A percentile compares a stretch with the other conserved stretches of the same genome.
phyloP scores from a whole-genome alignment of 2,329 filamentous ascomycete genomes.

The Pseudogymnoascus sp. region DNA sequence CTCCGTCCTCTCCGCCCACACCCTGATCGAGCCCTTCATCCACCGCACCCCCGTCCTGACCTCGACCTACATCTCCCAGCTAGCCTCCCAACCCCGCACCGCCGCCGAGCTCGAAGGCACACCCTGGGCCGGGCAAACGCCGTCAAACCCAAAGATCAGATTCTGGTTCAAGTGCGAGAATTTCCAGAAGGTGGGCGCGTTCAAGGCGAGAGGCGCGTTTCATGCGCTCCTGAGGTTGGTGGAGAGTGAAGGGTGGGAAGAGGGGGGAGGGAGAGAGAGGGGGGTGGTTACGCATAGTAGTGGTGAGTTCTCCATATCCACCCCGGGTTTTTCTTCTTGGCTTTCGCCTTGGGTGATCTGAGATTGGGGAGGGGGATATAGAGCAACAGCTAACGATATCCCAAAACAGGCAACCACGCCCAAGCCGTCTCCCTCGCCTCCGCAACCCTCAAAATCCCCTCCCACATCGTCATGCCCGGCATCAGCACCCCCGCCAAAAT shows the following conservation, averaged over 20 bases:
- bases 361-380: no score
- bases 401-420: constrained; percentile 71
- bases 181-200: constrained; percentile 79
- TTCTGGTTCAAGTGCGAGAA: constrained; percentile 98
- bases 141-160: constrained; percentile 56
- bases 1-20: constrained; percentile 64
- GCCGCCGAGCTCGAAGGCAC: constrained; percentile 45
- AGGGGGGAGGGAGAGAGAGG: constrained; percentile 46
- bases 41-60: constrained; percentile 80
- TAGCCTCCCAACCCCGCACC: constrained; percentile 65
- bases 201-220: constrained; percentile 87
- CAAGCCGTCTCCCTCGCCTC: constrained; percentile 87
- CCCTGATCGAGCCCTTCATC: constrained; percentile 64
- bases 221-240: constrained; percentile 69
- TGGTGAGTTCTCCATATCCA: constrained; percentile 57
- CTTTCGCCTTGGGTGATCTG: no score
- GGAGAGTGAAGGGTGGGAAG: constrained; percentile 50
- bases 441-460: constrained; percentile 60
- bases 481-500: constrained; percentile 83
- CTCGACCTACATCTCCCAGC: constrained; percentile 59
- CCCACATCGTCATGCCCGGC: constrained; percentile 86
- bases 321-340: no score
- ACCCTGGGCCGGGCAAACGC: constrained; percentile 44
- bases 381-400: no score
- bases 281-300: constrained; percentile 88